phyloP scores from a whole-genome alignment of 1,139 yeast species.

The Blastobotrys arbuscula region DNA sequence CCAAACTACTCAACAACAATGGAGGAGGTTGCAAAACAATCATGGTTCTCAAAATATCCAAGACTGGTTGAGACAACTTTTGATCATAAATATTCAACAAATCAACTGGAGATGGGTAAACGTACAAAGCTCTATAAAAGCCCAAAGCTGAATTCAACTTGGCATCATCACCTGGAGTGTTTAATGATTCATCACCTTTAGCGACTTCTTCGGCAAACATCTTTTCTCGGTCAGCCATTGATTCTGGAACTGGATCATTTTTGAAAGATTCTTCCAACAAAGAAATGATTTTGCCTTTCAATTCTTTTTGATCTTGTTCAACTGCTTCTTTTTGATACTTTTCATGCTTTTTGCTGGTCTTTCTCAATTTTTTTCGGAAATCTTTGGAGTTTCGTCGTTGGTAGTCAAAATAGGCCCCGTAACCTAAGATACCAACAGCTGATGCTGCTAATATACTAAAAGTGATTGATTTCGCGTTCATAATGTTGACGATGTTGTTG shows the following conservation, averaged over 20 bases:
- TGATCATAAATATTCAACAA: slow-evolving; percentile 84
- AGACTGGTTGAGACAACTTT: slow-evolving; percentile 73
- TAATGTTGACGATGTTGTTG: too few relatives aligned
- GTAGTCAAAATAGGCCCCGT: slow-evolving; percentile 87
- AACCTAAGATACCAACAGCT: slow-evolving; percentile 46
- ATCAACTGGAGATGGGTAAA: slow-evolving; percentile 93
- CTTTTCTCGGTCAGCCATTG: slow-evolving; percentile 62
- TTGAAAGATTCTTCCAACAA: slow-evolving; percentile 60
- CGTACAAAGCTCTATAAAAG: slow-evolving; percentile 91
- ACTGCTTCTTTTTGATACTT: slow-evolving; percentile 52
- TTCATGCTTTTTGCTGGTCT: slow-evolving; percentile 51
- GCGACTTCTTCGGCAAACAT: slow-evolving; percentile 81
- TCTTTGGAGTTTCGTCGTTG: slow-evolving; percentile 76
- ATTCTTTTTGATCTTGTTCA: slow-evolving; percentile 54
- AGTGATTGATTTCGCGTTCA: slow-evolving; percentile 30
- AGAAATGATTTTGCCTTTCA: slow-evolving; percentile 51
- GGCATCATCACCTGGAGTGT: slow-evolving; percentile 24
- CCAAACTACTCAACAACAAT: slow-evolving; percentile 64
- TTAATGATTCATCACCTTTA: slow-evolving; percentile 54
- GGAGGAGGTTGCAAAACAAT: slow-evolving; percentile 86
- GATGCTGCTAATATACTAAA: slow-evolving; percentile 31
- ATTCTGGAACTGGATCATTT: slow-evolving; percentile 71
- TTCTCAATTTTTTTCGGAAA: slow-evolving; percentile 72
- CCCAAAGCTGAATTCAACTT: slow-evolving; percentile 71
- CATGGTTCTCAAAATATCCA: slow-evolving; percentile 80